Conservation (phyloP, 2,329 filamentous ascomycete genomes). For the Xylaria sp. region DNA sequence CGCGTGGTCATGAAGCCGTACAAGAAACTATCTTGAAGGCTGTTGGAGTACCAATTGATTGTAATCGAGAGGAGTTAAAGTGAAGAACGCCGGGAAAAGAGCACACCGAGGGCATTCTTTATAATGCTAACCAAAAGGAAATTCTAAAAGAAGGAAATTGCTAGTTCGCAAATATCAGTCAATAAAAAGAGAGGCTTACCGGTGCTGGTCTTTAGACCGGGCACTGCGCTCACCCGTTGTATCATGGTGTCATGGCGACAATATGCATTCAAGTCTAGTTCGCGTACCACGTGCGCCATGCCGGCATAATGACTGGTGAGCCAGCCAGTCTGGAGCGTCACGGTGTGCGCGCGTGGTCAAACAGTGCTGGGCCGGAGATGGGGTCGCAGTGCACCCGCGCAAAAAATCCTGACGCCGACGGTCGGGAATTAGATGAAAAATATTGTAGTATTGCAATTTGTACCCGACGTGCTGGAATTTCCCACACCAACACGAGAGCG, state of each 20-base stretch:
- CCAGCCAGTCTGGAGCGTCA: conserved; percentile 32
- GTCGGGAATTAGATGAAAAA: conserved; percentile 35
- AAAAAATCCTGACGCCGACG: conserved; percentile 24
- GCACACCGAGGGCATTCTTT: background rate
- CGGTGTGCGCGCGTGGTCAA: conserved; percentile 15
- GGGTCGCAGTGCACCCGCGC: conserved; percentile 30
- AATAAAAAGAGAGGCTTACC: conserved; percentile 57
- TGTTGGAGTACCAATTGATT: background rate
- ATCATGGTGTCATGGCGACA: conserved; percentile 58
- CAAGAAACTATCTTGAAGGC: background rate
- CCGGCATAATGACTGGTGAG: conserved; percentile 49
- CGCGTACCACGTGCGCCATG: conserved; percentile 52
- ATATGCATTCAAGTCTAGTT: conserved; percentile 50
- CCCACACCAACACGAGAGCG: conserved; percentile 19
- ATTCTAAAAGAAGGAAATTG: background rate
- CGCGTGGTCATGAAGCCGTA: conserved; percentile 3
- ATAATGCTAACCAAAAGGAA: background rate
- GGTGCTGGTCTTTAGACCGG: conserved; percentile 68
- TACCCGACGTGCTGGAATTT: conserved; percentile 44
- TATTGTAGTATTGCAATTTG: conserved; percentile 35
- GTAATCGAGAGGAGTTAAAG: conserved; percentile 3
- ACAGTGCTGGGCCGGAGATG: conserved; percentile 21
- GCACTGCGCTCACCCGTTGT: conserved; percentile 66
- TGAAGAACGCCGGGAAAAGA: background rate
- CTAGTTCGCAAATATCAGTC: background rate